phyloP scores from a whole-genome alignment of 306 rosid genomes.

The Vigna radiata region DNA sequence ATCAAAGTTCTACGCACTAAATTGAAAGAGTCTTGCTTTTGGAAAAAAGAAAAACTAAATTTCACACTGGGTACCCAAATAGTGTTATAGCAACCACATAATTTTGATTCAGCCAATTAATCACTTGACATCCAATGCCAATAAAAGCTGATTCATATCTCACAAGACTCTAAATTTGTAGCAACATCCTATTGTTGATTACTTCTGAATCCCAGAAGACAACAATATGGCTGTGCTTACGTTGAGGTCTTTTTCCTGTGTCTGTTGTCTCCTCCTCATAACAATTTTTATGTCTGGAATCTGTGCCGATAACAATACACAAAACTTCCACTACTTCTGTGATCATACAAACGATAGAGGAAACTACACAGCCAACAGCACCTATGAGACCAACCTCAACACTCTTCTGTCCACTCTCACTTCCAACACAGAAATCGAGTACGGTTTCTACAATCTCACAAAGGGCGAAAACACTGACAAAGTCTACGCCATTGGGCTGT shows the following conservation, averaged over 20 bases:
- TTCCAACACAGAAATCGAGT: not conserved
- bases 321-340: not conserved
- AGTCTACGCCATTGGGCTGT: constrained; percentile 34
- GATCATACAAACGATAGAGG: not conserved
- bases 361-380: constrained; percentile 34
- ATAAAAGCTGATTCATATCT: too few relatives aligned
- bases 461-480: constrained; percentile 35
- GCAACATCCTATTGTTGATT: not conserved
- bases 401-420: constrained; percentile 49
- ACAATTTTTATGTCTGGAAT: not conserved
- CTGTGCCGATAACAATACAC: not conserved
- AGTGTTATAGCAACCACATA: not conserved
- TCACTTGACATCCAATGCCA: not conserved
- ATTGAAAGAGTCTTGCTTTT: not conserved
- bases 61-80: not conserved
- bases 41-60: not conserved
- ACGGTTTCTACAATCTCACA: constrained; percentile 48
- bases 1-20: not conserved
- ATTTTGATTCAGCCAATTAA: not conserved
- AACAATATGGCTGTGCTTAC: not conserved
- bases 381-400: constrained; percentile 49
- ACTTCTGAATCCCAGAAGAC: not conserved
- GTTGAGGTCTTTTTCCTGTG: not conserved
- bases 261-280: not conserved
- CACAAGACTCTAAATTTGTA: too few relatives aligned